Percentiles rank a stretch among this genome's conserved stretches.
phyloP scores from a whole-genome alignment of 345 rosid genomes.

The Mercurialis annua region DNA sequence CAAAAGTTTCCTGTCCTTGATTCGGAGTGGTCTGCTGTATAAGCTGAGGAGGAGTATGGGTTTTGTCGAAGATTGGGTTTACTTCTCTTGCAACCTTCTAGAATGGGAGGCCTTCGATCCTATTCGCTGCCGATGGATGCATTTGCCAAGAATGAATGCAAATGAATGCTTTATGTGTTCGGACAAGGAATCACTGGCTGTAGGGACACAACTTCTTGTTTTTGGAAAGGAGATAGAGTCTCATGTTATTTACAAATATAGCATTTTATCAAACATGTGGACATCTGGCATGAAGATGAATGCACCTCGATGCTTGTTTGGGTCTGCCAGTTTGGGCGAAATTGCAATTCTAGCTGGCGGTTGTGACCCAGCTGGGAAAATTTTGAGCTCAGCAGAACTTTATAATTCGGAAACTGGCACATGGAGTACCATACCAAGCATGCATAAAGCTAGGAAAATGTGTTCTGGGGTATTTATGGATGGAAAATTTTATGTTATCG shows the following conservation, averaged over 20 bases:
- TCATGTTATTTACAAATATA: conserved; percentile 36
- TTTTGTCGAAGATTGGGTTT: conserved; percentile 62
- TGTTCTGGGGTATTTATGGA: conserved; percentile 82
- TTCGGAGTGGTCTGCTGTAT: conserved; percentile 33
- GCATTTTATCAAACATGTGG: conserved; percentile 40
- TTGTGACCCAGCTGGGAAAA: conserved; percentile 49
- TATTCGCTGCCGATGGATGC: conserved; percentile 50
- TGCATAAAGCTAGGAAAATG: conserved; percentile 68
- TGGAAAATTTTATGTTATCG: conserved; percentile 69
- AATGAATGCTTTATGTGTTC: conserved; percentile 39
- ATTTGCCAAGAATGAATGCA: conserved; percentile 56
- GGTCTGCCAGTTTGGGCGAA: conserved; percentile 59
- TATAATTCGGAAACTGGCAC: conserved; percentile 55
- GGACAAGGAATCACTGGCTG: conserved; percentile 47
- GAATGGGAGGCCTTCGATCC: conserved; percentile 93
- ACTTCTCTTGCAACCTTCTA: conserved; percentile 59
- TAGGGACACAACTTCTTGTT: conserved; percentile 43
- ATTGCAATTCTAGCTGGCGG: conserved; percentile 83
- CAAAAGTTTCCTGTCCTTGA: conserved; percentile 32
- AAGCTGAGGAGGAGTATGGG: conserved; percentile 33
- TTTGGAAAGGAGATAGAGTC: conserved; percentile 33
- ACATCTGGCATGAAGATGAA: conserved; percentile 39
- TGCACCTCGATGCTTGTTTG: conserved; percentile 73
- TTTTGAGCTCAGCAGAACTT: conserved; percentile 57
- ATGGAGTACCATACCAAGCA: conserved; percentile 56